Conservation (phyloP, 441 rosid genomes). For the Corymbia citriodora region DNA sequence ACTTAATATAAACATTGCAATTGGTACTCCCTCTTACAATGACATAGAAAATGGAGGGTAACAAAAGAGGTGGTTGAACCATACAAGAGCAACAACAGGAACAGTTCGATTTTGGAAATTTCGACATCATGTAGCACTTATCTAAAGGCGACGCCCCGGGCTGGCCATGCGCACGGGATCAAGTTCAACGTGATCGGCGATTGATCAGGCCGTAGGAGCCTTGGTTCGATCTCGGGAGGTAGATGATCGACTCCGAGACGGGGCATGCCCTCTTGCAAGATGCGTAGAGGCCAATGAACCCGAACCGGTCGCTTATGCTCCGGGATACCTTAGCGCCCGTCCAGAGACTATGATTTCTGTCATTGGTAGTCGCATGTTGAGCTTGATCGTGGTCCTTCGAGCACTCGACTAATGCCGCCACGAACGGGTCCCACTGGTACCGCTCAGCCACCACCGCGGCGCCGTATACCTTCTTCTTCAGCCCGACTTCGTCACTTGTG, state of each 20-base stretch:
- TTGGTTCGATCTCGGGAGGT: constrained; percentile 49
- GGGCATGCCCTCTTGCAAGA: constrained; percentile 64
- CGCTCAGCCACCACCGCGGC: background rate
- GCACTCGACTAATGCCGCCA: constrained; percentile 67
- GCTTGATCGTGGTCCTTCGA: constrained; percentile 35
- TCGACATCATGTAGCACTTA: background rate
- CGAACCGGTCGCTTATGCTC: constrained; percentile 54
- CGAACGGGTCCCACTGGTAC: constrained; percentile 54
- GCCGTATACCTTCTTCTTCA: constrained; percentile 13
- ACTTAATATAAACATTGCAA: background rate
- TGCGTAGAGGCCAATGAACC: constrained; percentile 46
- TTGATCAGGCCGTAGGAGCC: constrained; percentile 34
- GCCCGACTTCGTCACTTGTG: background rate
- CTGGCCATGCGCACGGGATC: too few relatives aligned
- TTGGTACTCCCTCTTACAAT: background rate
- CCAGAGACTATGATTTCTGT: constrained; percentile 6
- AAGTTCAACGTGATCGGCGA: constrained; percentile 16
- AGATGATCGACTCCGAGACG: constrained; percentile 62
- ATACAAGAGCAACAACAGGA: background rate
- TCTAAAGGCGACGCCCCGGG: background rate
- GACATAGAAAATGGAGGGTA: background rate
- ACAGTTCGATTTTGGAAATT: background rate
- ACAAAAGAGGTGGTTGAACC: background rate
- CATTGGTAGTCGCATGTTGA: background rate
- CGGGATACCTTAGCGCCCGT: constrained; percentile 25